These are phyloP conservation scores for Picea abies DNA, from an alignment of 83 land plant species.

Conservation along the genomic window DNA sequence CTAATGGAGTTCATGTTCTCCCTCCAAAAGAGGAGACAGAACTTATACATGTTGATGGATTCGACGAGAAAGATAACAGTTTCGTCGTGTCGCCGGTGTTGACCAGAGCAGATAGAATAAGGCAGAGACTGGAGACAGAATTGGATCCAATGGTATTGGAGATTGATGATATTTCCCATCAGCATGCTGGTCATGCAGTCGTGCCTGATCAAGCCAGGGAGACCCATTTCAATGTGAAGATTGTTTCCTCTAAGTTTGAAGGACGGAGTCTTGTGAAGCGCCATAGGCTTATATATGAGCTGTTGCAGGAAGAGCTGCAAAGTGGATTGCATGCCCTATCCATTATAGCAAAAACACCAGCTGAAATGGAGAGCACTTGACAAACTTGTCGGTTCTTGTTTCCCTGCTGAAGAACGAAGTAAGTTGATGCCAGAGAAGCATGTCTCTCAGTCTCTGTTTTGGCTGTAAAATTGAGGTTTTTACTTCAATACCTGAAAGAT, in stretches of 20 bases:
- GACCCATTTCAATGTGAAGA: conserved; percentile 83
- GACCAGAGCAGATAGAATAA: conserved; percentile 52
- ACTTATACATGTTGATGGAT: too few relatives aligned
- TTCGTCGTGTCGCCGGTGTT: too few relatives aligned
- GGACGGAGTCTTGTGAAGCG: conserved; percentile 79
- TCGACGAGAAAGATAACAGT: too few relatives aligned
- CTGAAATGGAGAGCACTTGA: conserved; percentile 36
- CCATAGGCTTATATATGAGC: conserved; percentile 76
- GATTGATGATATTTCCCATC: conserved; percentile 79
- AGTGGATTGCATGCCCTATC: conserved; percentile 84
- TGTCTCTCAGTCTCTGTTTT: too few relatives aligned
- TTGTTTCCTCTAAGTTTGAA: conserved; percentile 63
- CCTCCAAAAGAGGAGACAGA: too few relatives aligned
- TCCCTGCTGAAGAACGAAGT: too few relatives aligned
- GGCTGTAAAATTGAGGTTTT: too few relatives aligned
- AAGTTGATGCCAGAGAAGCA: too few relatives aligned
- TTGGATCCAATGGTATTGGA: conserved; percentile 61
- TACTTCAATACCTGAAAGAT: too few relatives aligned
- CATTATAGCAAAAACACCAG: conserved; percentile 78
- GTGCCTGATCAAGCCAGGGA: conserved; percentile 49
- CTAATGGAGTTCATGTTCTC: too few relatives aligned
- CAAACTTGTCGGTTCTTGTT: too few relatives aligned
- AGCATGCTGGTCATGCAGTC: conserved; percentile 90
- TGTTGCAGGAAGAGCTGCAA: conserved; percentile 68
- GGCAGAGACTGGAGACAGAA: conserved; percentile 47